Conservation (phyloP, 352 stramenopile species). For the Phytophthora chlamydospora region DNA sequence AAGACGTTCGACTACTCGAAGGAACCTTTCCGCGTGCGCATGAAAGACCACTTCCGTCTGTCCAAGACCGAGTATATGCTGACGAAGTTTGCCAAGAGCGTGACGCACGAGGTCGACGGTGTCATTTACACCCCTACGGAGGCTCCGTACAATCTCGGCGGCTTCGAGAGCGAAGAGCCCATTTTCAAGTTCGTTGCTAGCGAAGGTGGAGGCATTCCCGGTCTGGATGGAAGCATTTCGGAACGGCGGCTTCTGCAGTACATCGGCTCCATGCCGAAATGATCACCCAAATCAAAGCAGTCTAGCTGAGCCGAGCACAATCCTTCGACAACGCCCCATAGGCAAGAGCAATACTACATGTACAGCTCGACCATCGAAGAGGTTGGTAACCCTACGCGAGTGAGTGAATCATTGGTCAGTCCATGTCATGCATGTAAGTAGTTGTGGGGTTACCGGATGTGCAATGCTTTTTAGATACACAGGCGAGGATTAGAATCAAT, state of each 20-base stretch:
- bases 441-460: conserved; percentile 31
- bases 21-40: conserved; percentile 89
- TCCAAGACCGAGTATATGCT: conserved; percentile 88
- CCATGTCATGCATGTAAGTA: conserved; percentile 59
- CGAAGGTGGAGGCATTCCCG: conserved; percentile 79
- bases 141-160: conserved; percentile 84
- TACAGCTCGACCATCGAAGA: conserved; percentile 32
- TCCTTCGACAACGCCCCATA: conserved; percentile 21
- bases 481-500: conserved; percentile 28
- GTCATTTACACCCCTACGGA: conserved; percentile 89
- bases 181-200: conserved; percentile 92
- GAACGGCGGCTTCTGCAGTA: conserved; percentile 81
- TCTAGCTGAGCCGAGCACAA: conserved; percentile 12
- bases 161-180: conserved; percentile 83
- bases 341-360: conserved; percentile 24
- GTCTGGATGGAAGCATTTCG: conserved; percentile 84
- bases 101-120: conserved; percentile 88
- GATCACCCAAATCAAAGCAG: conserved; percentile 24
- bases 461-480: conserved; percentile 39
- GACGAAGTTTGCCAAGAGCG: conserved; percentile 85
- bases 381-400: conserved; percentile 59
- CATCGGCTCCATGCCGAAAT: conserved; percentile 77
- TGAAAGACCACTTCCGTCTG: conserved; percentile 91
- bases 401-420: conserved; percentile 74
- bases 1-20: conserved; percentile 74